These are phyloP conservation scores for Yarrowia galli DNA, from an alignment of 1,139 yeast genomes.

Conservation along the genomic window DNA sequence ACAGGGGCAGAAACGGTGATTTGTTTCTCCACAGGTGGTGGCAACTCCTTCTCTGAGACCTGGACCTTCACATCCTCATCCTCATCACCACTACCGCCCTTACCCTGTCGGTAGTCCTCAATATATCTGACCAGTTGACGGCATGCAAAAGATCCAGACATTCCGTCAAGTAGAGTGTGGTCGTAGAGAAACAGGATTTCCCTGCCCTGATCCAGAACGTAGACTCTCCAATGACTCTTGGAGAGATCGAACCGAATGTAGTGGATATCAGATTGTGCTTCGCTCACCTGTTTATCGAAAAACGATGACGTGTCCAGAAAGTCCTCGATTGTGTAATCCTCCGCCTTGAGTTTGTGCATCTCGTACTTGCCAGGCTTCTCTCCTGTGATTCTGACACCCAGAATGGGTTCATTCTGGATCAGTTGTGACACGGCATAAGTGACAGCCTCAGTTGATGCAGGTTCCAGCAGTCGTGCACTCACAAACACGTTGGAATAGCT, in stretches of 20 bases:
- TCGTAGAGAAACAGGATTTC: slow-evolving; percentile 26
- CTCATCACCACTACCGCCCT: too few relatives aligned
- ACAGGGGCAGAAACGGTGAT: slow-evolving; percentile 21
- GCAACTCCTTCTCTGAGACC: slow-evolving; percentile 10
- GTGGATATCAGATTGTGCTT: slow-evolving; percentile 19
- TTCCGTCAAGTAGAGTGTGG: slow-evolving; percentile 32
- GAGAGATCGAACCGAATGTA: slow-evolving; percentile 14
- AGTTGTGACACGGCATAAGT: background rate
- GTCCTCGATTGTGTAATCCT: background rate
- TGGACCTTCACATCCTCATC: background rate
- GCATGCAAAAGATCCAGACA: slow-evolving; percentile 17
- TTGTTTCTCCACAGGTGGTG: slow-evolving; percentile 14
- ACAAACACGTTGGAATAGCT: slow-evolving; percentile 33
- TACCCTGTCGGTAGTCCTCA: slow-evolving; percentile 1
- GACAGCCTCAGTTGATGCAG: slow-evolving; percentile 1
- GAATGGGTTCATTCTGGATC: slow-evolving; percentile 10
- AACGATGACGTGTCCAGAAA: slow-evolving; percentile 3
- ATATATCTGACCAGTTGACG: slow-evolving; percentile 5
- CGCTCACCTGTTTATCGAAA: background rate
- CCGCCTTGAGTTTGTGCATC: background rate
- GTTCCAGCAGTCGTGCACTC: background rate
- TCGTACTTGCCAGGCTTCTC: slow-evolving; percentile 11
- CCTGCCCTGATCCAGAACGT: slow-evolving; percentile 1
- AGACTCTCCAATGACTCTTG: slow-evolving; percentile 22
- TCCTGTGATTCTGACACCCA: slow-evolving; percentile 2